Conservation (phyloP, 495 filamentous ascomycete species). For the Talaromyces adpressus region DNA sequence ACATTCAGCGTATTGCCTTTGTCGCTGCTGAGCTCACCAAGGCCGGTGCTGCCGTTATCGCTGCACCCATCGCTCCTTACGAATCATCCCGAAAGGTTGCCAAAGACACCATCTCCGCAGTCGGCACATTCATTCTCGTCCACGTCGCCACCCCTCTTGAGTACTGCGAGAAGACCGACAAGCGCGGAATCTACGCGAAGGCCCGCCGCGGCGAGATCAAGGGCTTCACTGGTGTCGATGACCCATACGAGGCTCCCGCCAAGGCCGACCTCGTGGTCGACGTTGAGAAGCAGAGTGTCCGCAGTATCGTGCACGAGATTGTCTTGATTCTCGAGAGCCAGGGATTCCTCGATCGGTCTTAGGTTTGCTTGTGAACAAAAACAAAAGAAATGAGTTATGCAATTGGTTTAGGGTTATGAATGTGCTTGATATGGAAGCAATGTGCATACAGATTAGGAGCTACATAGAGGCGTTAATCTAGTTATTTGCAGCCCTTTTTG, state of each 20-base stretch:
- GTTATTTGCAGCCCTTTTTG: not conserved
- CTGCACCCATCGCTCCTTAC: conserved; percentile 94
- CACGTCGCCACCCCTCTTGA: conserved; percentile 92
- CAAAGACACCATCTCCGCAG: conserved; percentile 75
- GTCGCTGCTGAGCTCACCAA: conserved; percentile 91
- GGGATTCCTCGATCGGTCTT: conserved; percentile 52
- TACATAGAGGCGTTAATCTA: conserved; percentile 6
- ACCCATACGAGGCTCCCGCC: conserved; percentile 82
- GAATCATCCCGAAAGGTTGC: conserved; percentile 68
- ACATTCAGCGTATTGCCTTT: conserved; percentile 94
- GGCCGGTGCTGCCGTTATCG: conserved; percentile 91
- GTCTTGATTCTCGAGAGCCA: conserved; percentile 83
- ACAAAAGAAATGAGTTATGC: not conserved
- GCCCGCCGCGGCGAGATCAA: conserved; percentile 89
- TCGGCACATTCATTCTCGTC: conserved; percentile 86
- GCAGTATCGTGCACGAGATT: conserved; percentile 95
- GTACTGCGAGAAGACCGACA: conserved; percentile 91
- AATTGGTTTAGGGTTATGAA: not conserved
- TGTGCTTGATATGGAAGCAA: not conserved
- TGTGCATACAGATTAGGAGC: not conserved
- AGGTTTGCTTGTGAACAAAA: not conserved
- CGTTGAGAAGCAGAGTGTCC: conserved; percentile 73
- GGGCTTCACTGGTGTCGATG: conserved; percentile 97
- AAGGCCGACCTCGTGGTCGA: conserved; percentile 85
- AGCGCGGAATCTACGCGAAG: conserved; percentile 79